These are phyloP conservation scores for Torulaspora quercuum DNA, from an alignment of 805 yeast genomes.

Conservation along the genomic window DNA sequence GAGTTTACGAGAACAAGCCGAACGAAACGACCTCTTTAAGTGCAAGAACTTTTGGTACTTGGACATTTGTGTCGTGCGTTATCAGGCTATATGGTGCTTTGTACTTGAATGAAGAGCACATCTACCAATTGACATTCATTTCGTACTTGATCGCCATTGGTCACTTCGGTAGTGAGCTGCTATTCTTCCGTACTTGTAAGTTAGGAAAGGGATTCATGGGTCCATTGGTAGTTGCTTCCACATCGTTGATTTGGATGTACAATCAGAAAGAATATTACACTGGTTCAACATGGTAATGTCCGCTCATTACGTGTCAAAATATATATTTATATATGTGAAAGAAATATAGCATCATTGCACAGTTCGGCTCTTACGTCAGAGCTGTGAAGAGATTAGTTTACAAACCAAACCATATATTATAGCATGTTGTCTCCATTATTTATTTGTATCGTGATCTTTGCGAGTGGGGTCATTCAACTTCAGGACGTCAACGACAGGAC, in stretches of 20 bases:
- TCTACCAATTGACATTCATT: slow-evolving; percentile 74
- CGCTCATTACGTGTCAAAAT: no score
- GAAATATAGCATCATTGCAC: no score
- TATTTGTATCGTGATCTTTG: slow-evolving; percentile 9
- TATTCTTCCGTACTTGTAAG: slow-evolving; percentile 71
- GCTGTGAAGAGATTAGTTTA: no score
- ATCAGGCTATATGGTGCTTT: slow-evolving; percentile 87
- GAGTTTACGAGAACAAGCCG: slow-evolving; percentile 70
- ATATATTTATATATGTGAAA: slow-evolving; percentile 2
- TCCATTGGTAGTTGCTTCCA: slow-evolving; percentile 76
- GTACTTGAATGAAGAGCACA: slow-evolving; percentile 60
- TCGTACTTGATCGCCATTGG: slow-evolving; percentile 77
- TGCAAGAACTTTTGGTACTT: slow-evolving; percentile 97
- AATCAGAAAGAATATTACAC: slow-evolving; percentile 62
- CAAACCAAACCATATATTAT: slow-evolving; percentile 2
- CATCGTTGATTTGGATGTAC: slow-evolving; percentile 79
- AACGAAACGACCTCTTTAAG: slow-evolving; percentile 60
- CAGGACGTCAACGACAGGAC: slow-evolving; percentile 88
- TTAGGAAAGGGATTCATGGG: slow-evolving; percentile 87
- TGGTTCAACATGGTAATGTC: slow-evolving; percentile 29
- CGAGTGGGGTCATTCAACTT: slow-evolving; percentile 80
- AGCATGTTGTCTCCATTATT: slow-evolving; percentile 2
- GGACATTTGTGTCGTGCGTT: slow-evolving; percentile 86
- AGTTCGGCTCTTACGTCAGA: no score
- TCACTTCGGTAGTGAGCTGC: slow-evolving; percentile 84